These are phyloP conservation scores for Wallemia hederae DNA, from an alignment of 1,284 basidiomycete species.

Conservation along the genomic window DNA sequence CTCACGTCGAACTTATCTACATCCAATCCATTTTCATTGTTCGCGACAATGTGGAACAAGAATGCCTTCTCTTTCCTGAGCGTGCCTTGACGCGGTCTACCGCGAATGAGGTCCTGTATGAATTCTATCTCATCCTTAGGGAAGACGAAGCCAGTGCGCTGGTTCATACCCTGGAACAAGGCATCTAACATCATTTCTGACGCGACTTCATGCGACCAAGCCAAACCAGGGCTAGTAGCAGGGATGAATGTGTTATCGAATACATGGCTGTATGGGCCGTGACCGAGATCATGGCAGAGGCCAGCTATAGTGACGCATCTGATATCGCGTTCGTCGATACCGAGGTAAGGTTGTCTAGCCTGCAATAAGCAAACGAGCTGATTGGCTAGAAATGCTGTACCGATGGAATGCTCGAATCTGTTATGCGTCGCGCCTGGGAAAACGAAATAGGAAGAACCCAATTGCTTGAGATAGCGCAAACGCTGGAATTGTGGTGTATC, in stretches of 20 bases:
- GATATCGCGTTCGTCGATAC: slow-evolving; percentile 33
- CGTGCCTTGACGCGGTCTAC: slow-evolving; percentile 18
- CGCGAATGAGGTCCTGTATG: slow-evolving; percentile 37
- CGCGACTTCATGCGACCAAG: slow-evolving; percentile 37
- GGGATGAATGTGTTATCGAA: neutral
- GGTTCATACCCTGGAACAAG: slow-evolving; percentile 19
- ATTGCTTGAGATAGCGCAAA: slow-evolving; percentile 38
- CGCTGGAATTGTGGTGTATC: slow-evolving; percentile 39
- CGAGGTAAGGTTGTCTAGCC: slow-evolving; percentile 28
- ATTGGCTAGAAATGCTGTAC: slow-evolving; percentile 40
- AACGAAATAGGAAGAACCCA: slow-evolving; percentile 39
- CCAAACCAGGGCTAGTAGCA: slow-evolving; percentile 16
- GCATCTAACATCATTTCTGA: slow-evolving; percentile 42
- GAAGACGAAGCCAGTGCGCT: slow-evolving; percentile 21
- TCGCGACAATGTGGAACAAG: slow-evolving; percentile 41
- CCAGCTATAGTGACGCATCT: slow-evolving; percentile 37
- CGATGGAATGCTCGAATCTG: slow-evolving; percentile 46
- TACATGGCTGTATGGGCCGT: slow-evolving; percentile 39
- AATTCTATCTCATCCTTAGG: slow-evolving; percentile 23
- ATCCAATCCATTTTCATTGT: slow-evolving; percentile 42
- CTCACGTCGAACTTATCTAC: slow-evolving; percentile 34
- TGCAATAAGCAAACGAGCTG: slow-evolving; percentile 28
- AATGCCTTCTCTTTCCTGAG: slow-evolving; percentile 20
- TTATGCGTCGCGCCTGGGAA: slow-evolving; percentile 46
- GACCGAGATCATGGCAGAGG: slow-evolving; percentile 36